Base-by-base conservation (phyloP, 2,329 filamentous ascomycete species). In the Torrubiella hemipterigena region DNA sequence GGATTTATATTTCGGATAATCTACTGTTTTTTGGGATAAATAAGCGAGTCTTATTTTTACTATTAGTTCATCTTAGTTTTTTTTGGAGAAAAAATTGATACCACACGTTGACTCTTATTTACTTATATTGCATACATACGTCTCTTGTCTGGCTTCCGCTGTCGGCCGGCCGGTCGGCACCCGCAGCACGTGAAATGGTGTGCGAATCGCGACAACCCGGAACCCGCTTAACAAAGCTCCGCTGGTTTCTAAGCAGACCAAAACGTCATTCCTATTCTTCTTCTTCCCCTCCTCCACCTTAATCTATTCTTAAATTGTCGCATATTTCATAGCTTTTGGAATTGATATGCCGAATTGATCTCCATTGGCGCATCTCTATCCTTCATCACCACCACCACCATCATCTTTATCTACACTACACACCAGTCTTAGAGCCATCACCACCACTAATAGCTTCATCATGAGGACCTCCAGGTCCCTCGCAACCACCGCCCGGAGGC, bases 161-260 rank as follows among this genome's bases (percentile, higher is more conserved):
- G n/a, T n/a, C n/a, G n/a, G n/a, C n/a, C n/a, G n/a, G n/a, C n/a
- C n/a, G n/a, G n/a, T n/a, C n/a, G n/a, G n/a, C n/a, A n/a, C n/a
- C n/a, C n/a, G n/a, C n/a, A n/a, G 36, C 43, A 45, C 43, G 43
- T 45, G 43, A 42, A 42, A 45, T 45, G 43, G 30, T 41, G 43
- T 45, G 43, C 38, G 37, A 34, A 22, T 24, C 37, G 37, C 37
- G 31, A 35, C 36, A 36, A 26, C 28, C 3, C 13, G 14, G 7
- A 21, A 27, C 19, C 17, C 16, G 29, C 32, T 34, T 31, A 32
- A 31, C 34, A 31, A n/a, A n/a, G n/a, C n/a, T n/a, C n/a, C n/a
- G n/a, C n/a, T n/a, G n/a, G n/a, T 6, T 24, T 24, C 14, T 24
- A 14, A 24, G 22, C 22, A 24, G 14, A 5, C 22, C 6, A 6